phyloP scores from a whole-genome alignment of 2,329 filamentous ascomycete species.

The Chaetoscypha palmicola region DNA sequence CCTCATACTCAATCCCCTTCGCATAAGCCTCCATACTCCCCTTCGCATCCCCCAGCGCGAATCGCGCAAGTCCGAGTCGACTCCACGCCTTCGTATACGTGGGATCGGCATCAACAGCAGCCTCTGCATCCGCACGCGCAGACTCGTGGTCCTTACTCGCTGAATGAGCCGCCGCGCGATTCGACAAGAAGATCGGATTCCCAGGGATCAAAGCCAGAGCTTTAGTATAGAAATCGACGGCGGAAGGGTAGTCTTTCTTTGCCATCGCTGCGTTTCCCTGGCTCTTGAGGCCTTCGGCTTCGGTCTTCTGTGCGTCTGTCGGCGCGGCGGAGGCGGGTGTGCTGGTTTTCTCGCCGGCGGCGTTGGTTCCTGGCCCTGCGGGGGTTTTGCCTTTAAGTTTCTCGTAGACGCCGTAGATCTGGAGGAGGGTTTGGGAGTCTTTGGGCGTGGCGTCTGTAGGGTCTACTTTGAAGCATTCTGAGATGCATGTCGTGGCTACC shows the following conservation, averaged over 20 bases:
- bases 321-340: constrained; percentile 34
- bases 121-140: constrained; percentile 81
- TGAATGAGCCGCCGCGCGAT: constrained; percentile 90
- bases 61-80: constrained; percentile 81
- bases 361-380: constrained; percentile 35
- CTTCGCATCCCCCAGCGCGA: constrained; percentile 82
- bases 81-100: constrained; percentile 98
- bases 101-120: constrained; percentile 80
- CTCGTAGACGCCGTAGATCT: constrained; percentile 94
- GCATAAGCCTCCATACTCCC: constrained; percentile 93
- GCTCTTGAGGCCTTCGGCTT: constrained; percentile 83
- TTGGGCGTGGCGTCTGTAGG: constrained; percentile 71
- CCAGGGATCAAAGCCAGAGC: constrained; percentile 73
- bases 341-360: constrained; percentile 36
- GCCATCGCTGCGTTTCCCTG: constrained; percentile 94
- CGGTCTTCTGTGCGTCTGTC: constrained; percentile 55
- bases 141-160: constrained; percentile 77
- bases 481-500: constrained; percentile 88
- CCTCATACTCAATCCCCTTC: constrained; percentile 88
- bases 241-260: constrained; percentile 76
- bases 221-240: constrained; percentile 82
- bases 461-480: constrained; percentile 92
- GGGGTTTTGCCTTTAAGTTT: constrained; percentile 61
- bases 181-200: constrained; percentile 96
- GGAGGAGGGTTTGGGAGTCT: constrained; percentile 77